Conservation (phyloP, 129 eudicot species). For the Artemisia annua region DNA sequence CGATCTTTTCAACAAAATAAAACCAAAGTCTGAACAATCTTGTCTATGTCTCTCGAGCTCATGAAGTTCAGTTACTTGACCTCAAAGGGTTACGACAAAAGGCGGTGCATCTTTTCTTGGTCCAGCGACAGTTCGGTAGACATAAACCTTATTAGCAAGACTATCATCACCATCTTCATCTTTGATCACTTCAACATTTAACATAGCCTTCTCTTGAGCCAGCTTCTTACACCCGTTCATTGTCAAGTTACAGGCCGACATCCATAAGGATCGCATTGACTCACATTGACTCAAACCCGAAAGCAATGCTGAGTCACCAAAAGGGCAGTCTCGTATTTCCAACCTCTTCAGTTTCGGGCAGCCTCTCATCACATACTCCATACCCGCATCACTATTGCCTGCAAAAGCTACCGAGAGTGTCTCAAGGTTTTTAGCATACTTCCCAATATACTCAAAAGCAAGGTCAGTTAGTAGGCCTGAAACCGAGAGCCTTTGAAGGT, state of each 20-base stretch:
- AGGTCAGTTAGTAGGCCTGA: constrained; percentile 74
- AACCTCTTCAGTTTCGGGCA: constrained; percentile 60
- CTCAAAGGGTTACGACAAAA: constrained; percentile 52
- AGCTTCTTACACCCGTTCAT: constrained; percentile 55
- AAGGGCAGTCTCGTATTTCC: constrained; percentile 80
- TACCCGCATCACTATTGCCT: constrained; percentile 65
- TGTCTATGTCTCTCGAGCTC: neutral
- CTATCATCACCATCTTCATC: constrained; percentile 44
- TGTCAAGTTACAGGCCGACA: constrained; percentile 68
- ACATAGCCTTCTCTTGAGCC: constrained; percentile 49
- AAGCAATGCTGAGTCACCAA: constrained; percentile 60
- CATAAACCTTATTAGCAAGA: constrained; percentile 54
- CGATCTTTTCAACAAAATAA: neutral
- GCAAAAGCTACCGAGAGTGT: constrained; percentile 87
- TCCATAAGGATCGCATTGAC: constrained; percentile 79
- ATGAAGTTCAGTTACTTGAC: neutral
- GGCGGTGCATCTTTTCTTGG: constrained; percentile 72
- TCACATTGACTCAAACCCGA: constrained; percentile 50
- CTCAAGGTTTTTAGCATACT: constrained; percentile 75
- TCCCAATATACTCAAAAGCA: constrained; percentile 68
- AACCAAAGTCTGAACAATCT: neutral
- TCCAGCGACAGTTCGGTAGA: constrained; percentile 77
- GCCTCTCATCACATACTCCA: constrained; percentile 64
- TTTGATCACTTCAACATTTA: constrained; percentile 73
- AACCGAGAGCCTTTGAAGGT: constrained; percentile 69